A percentile compares a stretch with the other conserved stretches of the same genome.
These are phyloP conservation scores for Jatropha podagrica DNA, from an alignment of 441 rosid species.

Conservation along the genomic window DNA sequence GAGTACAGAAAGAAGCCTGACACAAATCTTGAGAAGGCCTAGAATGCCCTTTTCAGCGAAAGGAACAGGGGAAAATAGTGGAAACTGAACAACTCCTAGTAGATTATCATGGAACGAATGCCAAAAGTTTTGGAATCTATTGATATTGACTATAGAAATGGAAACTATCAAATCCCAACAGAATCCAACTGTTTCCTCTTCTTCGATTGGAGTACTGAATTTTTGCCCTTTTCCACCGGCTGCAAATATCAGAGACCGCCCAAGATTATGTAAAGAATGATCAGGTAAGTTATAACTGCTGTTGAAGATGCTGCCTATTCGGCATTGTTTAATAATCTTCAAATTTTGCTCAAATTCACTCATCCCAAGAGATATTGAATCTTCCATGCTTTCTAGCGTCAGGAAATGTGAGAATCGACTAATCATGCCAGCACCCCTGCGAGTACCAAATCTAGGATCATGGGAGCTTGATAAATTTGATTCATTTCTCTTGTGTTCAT, in stretches of 20 bases:
- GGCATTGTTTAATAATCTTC: constrained; percentile 77
- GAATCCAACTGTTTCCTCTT: constrained; percentile 76
- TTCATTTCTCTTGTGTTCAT: constrained; percentile 36
- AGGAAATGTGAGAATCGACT: constrained; percentile 71
- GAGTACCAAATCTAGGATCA: constrained; percentile 40
- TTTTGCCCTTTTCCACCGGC: constrained; percentile 90
- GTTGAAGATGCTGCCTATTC: constrained; percentile 68
- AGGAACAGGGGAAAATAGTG: constrained; percentile 73
- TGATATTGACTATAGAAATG: constrained; percentile 48
- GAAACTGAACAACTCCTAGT: constrained; percentile 62
- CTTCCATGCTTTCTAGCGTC: constrained; percentile 68
- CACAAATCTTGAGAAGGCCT: constrained; percentile 65
- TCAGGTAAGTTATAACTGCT: constrained; percentile 52
- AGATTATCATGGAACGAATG: constrained; percentile 60
- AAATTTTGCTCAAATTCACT: constrained; percentile 83
- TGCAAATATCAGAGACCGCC: constrained; percentile 72
- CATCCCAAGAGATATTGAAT: constrained; percentile 68
- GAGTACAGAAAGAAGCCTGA: constrained; percentile 50
- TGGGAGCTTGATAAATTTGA: constrained; percentile 33
- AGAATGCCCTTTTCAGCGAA: constrained; percentile 78
- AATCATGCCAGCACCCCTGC: constrained; percentile 41
- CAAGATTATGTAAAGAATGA: constrained; percentile 60
- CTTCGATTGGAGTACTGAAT: constrained; percentile 81
- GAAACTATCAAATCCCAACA: constrained; percentile 73
- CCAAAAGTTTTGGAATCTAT: constrained; percentile 64